phyloP scores from a whole-genome alignment of 176 grass and related monocot genomes.

The Miscanthus lutarioriparius region DNA sequence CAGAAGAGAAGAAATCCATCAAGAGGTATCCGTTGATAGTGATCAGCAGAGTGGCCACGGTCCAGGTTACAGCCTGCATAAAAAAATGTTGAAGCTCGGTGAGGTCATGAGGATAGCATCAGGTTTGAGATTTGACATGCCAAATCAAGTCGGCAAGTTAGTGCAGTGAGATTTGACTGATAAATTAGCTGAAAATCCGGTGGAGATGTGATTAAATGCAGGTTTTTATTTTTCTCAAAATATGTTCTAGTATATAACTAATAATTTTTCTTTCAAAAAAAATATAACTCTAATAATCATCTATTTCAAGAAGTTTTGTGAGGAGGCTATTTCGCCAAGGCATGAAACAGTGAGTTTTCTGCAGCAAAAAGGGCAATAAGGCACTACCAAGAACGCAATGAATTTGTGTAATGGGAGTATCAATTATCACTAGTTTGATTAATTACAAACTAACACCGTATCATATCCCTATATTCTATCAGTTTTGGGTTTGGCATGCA shows the following conservation, averaged over 20 bases:
- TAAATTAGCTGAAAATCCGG: neutral
- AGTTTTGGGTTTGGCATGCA: neutral
- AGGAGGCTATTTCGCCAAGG: neutral
- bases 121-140: neutral
- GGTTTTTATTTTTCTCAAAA: neutral
- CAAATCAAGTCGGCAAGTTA: neutral
- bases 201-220: neutral
- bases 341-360: neutral
- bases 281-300: neutral
- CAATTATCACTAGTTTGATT: neutral
- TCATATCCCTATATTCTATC: neutral
- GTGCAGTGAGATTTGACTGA: neutral
- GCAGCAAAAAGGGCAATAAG: neutral
- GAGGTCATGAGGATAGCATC: neutral
- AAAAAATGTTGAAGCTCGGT: neutral
- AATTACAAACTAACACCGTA: neutral
- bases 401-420: neutral
- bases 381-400: neutral
- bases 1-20: constrained; percentile 87
- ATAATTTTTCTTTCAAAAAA: too few relatives aligned
- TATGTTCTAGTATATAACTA: neutral
- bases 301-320: neutral
- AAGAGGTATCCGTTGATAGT: constrained; percentile 86
- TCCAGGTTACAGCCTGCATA: constrained; percentile 85
- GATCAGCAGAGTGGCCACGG: constrained; percentile 74